Base-by-base conservation (phyloP, 257 asterid genomes). In the Solanum virginianum region DNA sequence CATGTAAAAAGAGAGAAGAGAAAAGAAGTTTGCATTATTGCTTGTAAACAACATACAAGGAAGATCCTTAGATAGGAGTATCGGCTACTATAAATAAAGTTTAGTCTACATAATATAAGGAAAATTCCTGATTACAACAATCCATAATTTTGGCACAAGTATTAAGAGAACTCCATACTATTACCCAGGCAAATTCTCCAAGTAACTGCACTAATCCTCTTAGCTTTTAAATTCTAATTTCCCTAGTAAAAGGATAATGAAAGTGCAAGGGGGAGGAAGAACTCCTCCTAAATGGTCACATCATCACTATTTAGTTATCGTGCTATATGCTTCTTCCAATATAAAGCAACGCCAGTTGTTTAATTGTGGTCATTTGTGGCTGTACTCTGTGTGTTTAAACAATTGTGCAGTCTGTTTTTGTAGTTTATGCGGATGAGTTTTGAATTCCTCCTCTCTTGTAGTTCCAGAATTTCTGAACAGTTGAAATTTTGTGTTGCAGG, bases 401-500 rank as follows among this genome's bases (percentile, higher is more conserved):
- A 26, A 10, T 51, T 77, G 5, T 77, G 6, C 47, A 51, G 15
- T 77, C 45, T 20, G 26, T 14, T 22, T 75, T 75, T 75, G 8
- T 22, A 47, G 82, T 75, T 77, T 51, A 51, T 77, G 47, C 13
- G 20, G 62, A 49, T 24, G 82, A 51, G 10, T 53, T 47, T 77
- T 68, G 17, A 14, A 4, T 53, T 39, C 66, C 75, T 26, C 11
- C n/a, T 68, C 4, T 82, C 55, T 24, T 62, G 70, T 36, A 12
- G 18, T 39, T 60, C 54, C 54, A 87, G 47, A 57, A 80, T 65
- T 85, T 83, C 87, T 90, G 88, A 91, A 72, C 71, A 63, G 20
- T 86, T 84, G 26, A 74, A 85, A 69, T 90, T 72, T 81, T 86
- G 83, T 89, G 83, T 79, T 94, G 92, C 94, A 96, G 99, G 98